A percentile compares a stretch with the other conserved stretches of the same genome.
Conservation (phyloP, 106 monocot genomes). For the Chionographis japonica region DNA sequence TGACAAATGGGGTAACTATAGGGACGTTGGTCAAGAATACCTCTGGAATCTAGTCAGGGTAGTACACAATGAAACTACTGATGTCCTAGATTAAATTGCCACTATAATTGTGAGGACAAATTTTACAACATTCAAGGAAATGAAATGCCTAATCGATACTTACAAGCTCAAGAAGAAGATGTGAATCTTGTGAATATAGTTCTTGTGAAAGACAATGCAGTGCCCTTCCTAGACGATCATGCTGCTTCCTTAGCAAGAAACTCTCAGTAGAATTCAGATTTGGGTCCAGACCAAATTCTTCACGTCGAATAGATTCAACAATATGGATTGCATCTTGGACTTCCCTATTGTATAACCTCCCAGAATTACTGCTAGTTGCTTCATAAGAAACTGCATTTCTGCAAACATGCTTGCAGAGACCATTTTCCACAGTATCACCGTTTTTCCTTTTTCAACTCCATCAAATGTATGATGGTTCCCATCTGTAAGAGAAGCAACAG, state of each 20-base stretch:
- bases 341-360: conserved; percentile 12
- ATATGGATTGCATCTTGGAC: conserved; percentile 42
- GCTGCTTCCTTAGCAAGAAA: conserved; percentile 79
- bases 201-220: conserved; percentile 94
- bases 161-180: conserved; percentile 98
- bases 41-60: too few relatives aligned
- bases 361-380: not conserved
- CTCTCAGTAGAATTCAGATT: conserved; percentile 42
- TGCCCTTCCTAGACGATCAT: conserved; percentile 96
- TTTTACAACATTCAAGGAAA: not conserved
- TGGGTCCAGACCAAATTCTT: conserved; percentile 87
- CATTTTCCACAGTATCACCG: not conserved
- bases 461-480: not conserved
- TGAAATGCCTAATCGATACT: conserved; percentile 9
- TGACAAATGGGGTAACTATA: too few relatives aligned
- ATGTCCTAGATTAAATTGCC: too few relatives aligned
- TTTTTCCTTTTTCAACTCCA: conserved; percentile 2
- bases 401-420: not conserved
- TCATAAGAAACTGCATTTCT: conserved; percentile 12
- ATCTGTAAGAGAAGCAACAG: conserved; percentile 11
- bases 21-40: too few relatives aligned
- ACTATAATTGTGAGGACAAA: too few relatives aligned
- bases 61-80: too few relatives aligned
- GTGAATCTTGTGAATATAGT: conserved; percentile 97
- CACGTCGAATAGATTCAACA: conserved; percentile 78